Evolutionary conservation across 371 early-diverging fungal genomes (phyloP).

Genomic region (Actinomortierella wolfii): DNA sequence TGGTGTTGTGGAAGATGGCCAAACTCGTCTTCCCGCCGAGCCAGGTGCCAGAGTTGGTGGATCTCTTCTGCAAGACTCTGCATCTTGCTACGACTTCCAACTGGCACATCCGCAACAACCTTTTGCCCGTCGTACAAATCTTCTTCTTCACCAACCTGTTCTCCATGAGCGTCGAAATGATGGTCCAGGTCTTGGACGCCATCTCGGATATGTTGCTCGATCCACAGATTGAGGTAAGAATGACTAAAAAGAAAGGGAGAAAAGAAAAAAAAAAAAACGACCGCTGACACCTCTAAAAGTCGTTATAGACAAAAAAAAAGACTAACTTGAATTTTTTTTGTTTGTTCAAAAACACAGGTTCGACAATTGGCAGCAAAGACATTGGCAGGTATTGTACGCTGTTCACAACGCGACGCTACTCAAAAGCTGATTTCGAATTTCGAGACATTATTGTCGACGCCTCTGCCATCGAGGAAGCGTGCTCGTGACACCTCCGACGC

Average conservation of each 20-base stretch:
- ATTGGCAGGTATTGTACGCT: slow-evolving; percentile 84
- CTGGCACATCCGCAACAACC: slow-evolving; percentile 78
- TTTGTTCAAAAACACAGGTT: slow-evolving; percentile 51
- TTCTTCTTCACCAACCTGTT: slow-evolving; percentile 80
- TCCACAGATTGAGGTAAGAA: slow-evolving; percentile 73
- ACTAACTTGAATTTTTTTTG: neutral
- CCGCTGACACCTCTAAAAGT: neutral
- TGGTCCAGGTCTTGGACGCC: slow-evolving; percentile 63
- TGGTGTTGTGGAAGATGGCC: slow-evolving; percentile 56
- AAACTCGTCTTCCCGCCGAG: slow-evolving; percentile 60
- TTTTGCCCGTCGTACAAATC: slow-evolving; percentile 79
- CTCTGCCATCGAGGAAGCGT: slow-evolving; percentile 26
- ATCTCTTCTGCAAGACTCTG: slow-evolving; percentile 61
- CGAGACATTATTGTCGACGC: slow-evolving; percentile 29
- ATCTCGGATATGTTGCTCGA: slow-evolving; percentile 71
- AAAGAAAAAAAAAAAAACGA: neutral
- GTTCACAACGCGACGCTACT: slow-evolving; percentile 81
- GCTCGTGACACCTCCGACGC: slow-evolving; percentile 7
- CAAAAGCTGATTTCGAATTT: slow-evolving; percentile 54
- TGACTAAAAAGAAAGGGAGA: neutral
- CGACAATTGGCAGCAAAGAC: slow-evolving; percentile 84
- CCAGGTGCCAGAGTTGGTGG: slow-evolving; percentile 55
- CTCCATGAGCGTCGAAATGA: slow-evolving; percentile 54
- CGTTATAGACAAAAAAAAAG: neutral
- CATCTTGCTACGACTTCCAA: slow-evolving; percentile 50